Evolutionary conservation across 257 asterid genomes (phyloP), one percentile per base, ranked within the genome.

Genomic region (Penstemon davidsonii): DNA sequence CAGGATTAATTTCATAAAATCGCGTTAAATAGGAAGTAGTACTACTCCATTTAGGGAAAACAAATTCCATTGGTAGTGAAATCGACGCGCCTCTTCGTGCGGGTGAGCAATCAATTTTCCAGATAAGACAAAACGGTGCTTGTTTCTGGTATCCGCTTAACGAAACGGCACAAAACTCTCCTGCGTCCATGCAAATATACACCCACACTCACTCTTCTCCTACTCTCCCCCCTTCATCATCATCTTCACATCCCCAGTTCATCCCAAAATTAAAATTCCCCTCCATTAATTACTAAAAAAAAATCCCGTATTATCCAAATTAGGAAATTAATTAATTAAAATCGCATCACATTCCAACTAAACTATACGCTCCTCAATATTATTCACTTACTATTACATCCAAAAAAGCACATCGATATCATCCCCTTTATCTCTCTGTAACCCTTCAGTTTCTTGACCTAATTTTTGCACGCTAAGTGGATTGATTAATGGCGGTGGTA

Each of bases 111-210:
- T 2, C 36, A 46, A n/a, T 12, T 25, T 25, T 19, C 0, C n/a
- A 10, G 7, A 37, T 38, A 18, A 70, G n/a, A 54, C 51, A 13
- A 12, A 10, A 25, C 33, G 33, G 3, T 25, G 33, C 70, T 3
- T 38, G 61, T 75, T 76, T 73, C 73, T 39, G 78, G 83, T 57
- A 67, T 60, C 33, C 33, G 33, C 33, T 25, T 25, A 25, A 25
- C 77, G 75, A 68, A 82, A 80, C 86, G 82, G 78, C 83, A 76
- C 85, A 73, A 68, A 74, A 77, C 85, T 82, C 85, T 82, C 86
- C 87, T 87, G 86, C 94, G 86, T 75, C 87, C 94, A 87, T 87
- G 94, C 94, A 84, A 71, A 76, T 62, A 44, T 37, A 61, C 70
- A 15, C 70, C 6, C 60, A 7, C 62, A 46, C 79, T 46, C 76